Conservation (phyloP, 805 yeast genomes). For the Metschnikowia lunata region DNA sequence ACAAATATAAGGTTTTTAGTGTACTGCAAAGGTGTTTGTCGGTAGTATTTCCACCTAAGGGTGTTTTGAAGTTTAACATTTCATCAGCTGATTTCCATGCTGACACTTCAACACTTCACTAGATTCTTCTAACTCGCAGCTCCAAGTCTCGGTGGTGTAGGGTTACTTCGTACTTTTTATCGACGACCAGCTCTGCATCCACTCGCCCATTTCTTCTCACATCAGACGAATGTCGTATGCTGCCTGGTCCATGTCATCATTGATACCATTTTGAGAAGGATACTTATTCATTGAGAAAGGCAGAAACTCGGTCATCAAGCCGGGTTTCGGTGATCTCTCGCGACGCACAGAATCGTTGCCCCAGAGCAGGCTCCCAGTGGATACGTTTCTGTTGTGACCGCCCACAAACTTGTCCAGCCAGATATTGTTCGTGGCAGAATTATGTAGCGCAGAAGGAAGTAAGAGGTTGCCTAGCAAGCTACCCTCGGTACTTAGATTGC, state of each 20-base stretch:
- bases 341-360: constrained; percentile 10
- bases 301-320: constrained; percentile 10
- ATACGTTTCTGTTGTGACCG: constrained; percentile 12
- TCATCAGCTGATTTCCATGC: neutral
- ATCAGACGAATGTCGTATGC: constrained; percentile 9
- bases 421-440: constrained; percentile 9
- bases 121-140: neutral
- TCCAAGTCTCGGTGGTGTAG: neutral
- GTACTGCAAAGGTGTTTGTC: neutral
- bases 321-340: constrained; percentile 9
- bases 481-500: constrained; percentile 7
- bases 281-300: constrained; percentile 12
- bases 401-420: constrained; percentile 17
- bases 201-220: neutral
- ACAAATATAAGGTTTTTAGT: too few species aligned
- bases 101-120: neutral
- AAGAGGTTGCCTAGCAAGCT: constrained; percentile 10
- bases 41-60: neutral
- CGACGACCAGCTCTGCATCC: neutral
- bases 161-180: neutral
- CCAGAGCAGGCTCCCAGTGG: constrained; percentile 14
- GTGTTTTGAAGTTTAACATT: neutral
- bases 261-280: constrained; percentile 3
- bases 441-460: constrained; percentile 9
- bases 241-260: neutral